These are phyloP conservation scores for Saturnispora hagleri DNA, from an alignment of 805 yeast species.

Conservation along the genomic window DNA sequence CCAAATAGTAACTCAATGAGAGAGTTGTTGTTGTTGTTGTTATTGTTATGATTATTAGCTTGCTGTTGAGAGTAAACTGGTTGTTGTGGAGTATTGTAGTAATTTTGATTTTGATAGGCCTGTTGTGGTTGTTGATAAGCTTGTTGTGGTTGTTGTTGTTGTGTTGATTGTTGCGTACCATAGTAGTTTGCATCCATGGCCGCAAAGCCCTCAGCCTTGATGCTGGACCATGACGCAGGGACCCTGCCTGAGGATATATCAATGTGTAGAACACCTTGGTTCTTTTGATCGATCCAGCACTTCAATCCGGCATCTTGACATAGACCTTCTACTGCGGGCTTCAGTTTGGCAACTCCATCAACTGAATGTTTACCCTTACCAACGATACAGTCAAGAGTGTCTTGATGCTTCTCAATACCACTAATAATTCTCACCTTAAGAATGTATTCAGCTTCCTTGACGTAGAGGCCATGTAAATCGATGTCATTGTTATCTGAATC, in stretches of 20 bases:
- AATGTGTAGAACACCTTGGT: constrained; percentile 73
- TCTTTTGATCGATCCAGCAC: constrained; percentile 56
- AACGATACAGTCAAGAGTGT: constrained; percentile 69
- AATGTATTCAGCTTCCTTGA: constrained; percentile 77
- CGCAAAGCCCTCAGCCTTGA: constrained; percentile 26
- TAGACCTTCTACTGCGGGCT: constrained; percentile 78
- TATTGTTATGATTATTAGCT: constrained; percentile 14
- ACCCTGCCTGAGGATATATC: constrained; percentile 44
- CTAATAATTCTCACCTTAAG: constrained; percentile 66
- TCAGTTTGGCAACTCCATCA: constrained; percentile 74
- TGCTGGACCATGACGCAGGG: constrained; percentile 30
- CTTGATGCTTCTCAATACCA: constrained; percentile 50
- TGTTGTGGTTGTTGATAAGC: constrained; percentile 18
- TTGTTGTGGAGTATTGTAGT: constrained; percentile 26
- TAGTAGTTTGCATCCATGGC: constrained; percentile 24
- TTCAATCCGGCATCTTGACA: constrained; percentile 59
- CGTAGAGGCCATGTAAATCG: constrained; percentile 86
- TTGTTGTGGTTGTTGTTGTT: constrained; percentile 15
- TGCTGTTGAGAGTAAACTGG: constrained; percentile 22
- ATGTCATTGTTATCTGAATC: constrained; percentile 83
- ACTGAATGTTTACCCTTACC: constrained; percentile 88
- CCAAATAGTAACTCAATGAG: neutral
- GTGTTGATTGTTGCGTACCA: constrained; percentile 11
- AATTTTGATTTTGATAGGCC: constrained; percentile 18
- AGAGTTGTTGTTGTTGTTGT: neutral